A percentile compares a stretch with the other conserved stretches of the same genome.
Conservation (phyloP, 192 early-diverging fungal species). For the Geranomyces variabilis region DNA sequence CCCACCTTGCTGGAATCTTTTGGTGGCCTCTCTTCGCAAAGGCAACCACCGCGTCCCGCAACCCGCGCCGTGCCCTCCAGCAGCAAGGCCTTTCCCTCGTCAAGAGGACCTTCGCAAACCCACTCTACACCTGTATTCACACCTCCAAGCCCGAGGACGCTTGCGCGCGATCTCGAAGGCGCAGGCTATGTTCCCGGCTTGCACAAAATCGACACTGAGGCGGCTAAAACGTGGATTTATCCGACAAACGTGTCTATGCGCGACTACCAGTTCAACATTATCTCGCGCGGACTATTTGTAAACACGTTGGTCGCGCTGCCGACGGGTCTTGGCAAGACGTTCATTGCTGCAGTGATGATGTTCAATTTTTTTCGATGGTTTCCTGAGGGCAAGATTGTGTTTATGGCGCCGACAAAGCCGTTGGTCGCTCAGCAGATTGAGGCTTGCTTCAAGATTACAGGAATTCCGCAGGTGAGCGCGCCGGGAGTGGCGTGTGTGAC, state of each 20-base stretch:
- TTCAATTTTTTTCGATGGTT: slow-evolving; percentile 89
- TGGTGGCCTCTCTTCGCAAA: background rate
- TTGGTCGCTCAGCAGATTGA: slow-evolving; percentile 90
- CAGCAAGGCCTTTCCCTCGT: too few species aligned
- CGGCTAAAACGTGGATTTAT: slow-evolving; percentile 71
- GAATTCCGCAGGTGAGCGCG: slow-evolving; percentile 61
- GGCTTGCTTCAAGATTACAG: slow-evolving; percentile 81
- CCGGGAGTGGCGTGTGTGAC: too few species aligned
- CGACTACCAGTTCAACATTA: slow-evolving; percentile 88
- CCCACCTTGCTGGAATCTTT: background rate
- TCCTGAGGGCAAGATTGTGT: slow-evolving; percentile 79
- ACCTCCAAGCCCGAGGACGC: background rate
- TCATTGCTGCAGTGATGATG: slow-evolving; percentile 95
- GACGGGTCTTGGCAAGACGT: slow-evolving; percentile 87
- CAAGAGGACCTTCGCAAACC: too few species aligned
- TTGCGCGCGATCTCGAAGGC: background rate
- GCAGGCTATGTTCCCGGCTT: background rate
- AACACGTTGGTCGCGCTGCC: slow-evolving; percentile 88
- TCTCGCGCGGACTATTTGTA: slow-evolving; percentile 70
- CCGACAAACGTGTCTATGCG: slow-evolving; percentile 73
- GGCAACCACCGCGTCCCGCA: too few species aligned
- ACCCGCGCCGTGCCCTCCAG: too few species aligned
- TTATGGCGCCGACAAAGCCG: slow-evolving; percentile 91
- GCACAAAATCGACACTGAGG: slow-evolving; percentile 56
- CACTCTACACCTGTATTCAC: too few species aligned